These are phyloP conservation scores for Eucalyptus leucophloia DNA, from an alignment of 345 rosid genomes.

Conservation along the genomic window DNA sequence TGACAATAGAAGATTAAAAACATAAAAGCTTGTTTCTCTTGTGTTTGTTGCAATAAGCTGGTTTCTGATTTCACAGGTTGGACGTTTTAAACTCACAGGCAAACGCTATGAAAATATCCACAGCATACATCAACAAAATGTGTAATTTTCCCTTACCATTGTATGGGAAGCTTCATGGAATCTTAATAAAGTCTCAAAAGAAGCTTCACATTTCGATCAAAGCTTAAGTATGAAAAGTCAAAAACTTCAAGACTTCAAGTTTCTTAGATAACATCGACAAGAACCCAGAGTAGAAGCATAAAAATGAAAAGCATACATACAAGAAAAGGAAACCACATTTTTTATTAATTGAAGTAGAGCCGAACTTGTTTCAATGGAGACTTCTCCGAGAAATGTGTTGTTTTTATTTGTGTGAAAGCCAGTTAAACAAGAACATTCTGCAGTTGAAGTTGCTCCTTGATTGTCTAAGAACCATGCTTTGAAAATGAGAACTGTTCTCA, in stretches of 20 bases:
- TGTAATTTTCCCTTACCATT: not conserved
- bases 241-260: not conserved
- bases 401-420: not conserved
- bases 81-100: not conserved
- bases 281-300: not conserved
- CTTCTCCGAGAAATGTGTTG: not conserved
- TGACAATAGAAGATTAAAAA: not conserved
- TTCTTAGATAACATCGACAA: not conserved
- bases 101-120: not conserved
- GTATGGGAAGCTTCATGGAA: not conserved
- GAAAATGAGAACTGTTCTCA: not conserved
- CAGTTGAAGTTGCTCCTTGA: not conserved
- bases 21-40: not conserved
- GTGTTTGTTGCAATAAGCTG: not conserved
- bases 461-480: not conserved
- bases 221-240: not conserved
- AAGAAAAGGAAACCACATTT: not conserved
- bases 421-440: not conserved
- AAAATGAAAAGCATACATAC: not conserved
- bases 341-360: not conserved
- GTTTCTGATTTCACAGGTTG: not conserved
- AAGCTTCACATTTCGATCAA: not conserved
- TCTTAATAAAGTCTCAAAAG: not conserved
- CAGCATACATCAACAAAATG: not conserved
- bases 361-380: not conserved